Conservation (phyloP, 2,329 filamentous ascomycete genomes). For the Colletotrichum incanum region DNA sequence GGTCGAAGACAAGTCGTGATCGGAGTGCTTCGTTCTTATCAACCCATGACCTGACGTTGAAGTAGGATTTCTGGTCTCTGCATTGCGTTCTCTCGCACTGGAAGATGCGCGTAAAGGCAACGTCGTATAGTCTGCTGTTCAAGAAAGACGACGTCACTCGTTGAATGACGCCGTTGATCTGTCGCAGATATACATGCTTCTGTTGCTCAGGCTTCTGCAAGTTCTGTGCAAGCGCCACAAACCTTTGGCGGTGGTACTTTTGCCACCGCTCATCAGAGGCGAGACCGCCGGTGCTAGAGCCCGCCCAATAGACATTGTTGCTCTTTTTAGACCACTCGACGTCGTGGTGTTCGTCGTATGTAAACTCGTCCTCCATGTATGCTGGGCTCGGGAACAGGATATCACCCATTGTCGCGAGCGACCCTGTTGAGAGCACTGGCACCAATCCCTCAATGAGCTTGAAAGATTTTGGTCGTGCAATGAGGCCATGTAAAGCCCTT, state of each 20-base stretch:
- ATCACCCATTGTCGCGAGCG: constrained; percentile 64
- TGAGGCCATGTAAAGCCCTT: constrained; percentile 59
- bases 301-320: constrained; percentile 71
- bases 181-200: constrained; percentile 53
- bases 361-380: constrained; percentile 60
- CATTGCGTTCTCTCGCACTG: constrained; percentile 60
- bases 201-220: constrained; percentile 36
- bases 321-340: constrained; percentile 64
- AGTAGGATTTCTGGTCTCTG: constrained; percentile 52
- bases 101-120: constrained; percentile 61
- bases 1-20: constrained; percentile 63
- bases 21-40: constrained; percentile 54
- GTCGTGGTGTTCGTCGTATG: constrained; percentile 60
- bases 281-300: constrained; percentile 68
- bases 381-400: constrained; percentile 67
- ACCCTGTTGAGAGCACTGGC: constrained; percentile 63
- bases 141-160: constrained; percentile 51
- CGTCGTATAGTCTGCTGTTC: constrained; percentile 58
- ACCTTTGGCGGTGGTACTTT: constrained; percentile 64
- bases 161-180: constrained; percentile 42
- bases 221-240: constrained; percentile 57
- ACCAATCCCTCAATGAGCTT: constrained; percentile 56
- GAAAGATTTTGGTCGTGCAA: constrained; percentile 61
- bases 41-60: constrained; percentile 51
- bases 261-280: constrained; percentile 55